A percentile compares a stretch with the other conserved stretches of the same genome.
These are phyloP conservation scores for Poronia punctata DNA, from an alignment of 495 filamentous ascomycete species.

Conservation along the genomic window DNA sequence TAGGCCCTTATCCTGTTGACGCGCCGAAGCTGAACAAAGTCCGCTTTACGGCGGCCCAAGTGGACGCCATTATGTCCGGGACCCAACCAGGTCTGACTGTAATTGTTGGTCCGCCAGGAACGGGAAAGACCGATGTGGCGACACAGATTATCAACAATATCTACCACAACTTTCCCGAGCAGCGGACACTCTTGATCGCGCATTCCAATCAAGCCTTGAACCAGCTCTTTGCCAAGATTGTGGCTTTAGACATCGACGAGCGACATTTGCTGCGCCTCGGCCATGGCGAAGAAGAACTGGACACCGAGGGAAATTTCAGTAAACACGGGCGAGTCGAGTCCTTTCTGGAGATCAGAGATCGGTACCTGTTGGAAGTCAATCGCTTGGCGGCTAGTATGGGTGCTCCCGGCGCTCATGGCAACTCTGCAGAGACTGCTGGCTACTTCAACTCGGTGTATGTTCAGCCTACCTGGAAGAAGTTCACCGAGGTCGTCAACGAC, in stretches of 20 bases:
- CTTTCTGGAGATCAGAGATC: slow-evolving; percentile 81
- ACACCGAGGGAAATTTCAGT: slow-evolving; percentile 80
- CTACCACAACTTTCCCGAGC: slow-evolving; percentile 92
- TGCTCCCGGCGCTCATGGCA: slow-evolving; percentile 85
- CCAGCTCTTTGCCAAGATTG: slow-evolving; percentile 98
- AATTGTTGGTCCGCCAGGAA: slow-evolving; percentile 92
- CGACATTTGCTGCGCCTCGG: slow-evolving; percentile 89
- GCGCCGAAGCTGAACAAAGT: slow-evolving; percentile 75
- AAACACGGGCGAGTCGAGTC: slow-evolving; percentile 94
- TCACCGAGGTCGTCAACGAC: slow-evolving; percentile 53
- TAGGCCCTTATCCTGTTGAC: slow-evolving; percentile 86
- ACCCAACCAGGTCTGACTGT: slow-evolving; percentile 92
- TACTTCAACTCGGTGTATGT: slow-evolving; percentile 96
- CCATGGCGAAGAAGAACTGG: slow-evolving; percentile 89
- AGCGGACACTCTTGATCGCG: slow-evolving; percentile 87
- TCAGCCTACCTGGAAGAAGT: slow-evolving; percentile 79
- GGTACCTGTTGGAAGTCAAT: slow-evolving; percentile 77
- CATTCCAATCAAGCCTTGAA: slow-evolving; percentile 98
- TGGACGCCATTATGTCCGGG: slow-evolving; percentile 88
- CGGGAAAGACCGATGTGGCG: slow-evolving; percentile 96
- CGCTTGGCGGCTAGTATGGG: slow-evolving; percentile 75
- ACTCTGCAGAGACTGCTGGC: slow-evolving; percentile 90
- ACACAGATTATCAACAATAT: slow-evolving; percentile 99
- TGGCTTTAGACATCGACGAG: slow-evolving; percentile 88
- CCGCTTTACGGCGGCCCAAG: slow-evolving; percentile 84